Conservation (phyloP, 1,139 yeast genomes). For the Lodderomyces metapsilosis region DNA sequence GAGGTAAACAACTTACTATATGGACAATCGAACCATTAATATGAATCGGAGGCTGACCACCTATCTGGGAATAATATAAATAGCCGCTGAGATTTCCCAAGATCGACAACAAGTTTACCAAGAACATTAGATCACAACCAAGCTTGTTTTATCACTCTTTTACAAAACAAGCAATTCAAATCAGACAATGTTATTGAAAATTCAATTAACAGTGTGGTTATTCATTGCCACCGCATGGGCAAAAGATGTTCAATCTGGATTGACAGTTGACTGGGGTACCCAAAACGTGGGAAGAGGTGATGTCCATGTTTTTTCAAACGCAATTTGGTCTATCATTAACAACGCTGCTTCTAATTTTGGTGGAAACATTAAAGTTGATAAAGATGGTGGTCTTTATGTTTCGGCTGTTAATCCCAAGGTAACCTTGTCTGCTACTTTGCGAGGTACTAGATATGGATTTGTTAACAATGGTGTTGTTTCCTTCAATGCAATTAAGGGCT, state of each 20-base stretch:
- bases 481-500: not conserved
- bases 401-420: not conserved
- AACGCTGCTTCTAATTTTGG: constrained; percentile 22
- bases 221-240: not conserved
- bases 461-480: not conserved
- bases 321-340: constrained; percentile 28
- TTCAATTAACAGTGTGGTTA: not conserved
- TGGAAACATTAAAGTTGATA: too few relatives aligned
- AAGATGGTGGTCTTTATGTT: constrained; percentile 13
- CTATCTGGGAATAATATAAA: too few relatives aligned
- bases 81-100: too few relatives aligned
- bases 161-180: too few relatives aligned
- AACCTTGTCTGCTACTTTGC: not conserved
- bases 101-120: too few relatives aligned
- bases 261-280: not conserved
- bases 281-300: not conserved
- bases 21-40: too few relatives aligned
- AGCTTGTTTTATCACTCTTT: too few relatives aligned
- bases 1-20: too few relatives aligned
- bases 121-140: too few relatives aligned
- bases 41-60: too few relatives aligned
- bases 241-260: not conserved
- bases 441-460: not conserved
- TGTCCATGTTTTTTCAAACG: not conserved
- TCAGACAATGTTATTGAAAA: not conserved